Evolutionary conservation across 1,284 basidiomycete species (phyloP).

Genomic region (Fomitopsis schrenkii): DNA sequence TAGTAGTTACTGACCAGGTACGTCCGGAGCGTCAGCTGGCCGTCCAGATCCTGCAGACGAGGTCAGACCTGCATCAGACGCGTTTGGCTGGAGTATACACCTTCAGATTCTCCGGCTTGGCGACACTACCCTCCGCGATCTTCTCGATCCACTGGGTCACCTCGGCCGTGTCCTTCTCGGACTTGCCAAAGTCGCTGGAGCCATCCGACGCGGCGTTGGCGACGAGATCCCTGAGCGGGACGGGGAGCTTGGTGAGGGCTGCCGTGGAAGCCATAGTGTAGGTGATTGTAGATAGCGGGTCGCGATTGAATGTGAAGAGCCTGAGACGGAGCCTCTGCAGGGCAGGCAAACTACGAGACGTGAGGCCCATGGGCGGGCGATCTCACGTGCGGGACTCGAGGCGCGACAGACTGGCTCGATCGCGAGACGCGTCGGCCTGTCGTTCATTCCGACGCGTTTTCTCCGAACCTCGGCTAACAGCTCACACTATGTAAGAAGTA

Average conservation of each 20-base stretch:
- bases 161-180: conserved; percentile 59
- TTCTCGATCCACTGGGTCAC: conserved; percentile 69
- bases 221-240: conserved; percentile 58
- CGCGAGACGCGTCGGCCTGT: neutral
- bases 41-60: conserved; percentile 59
- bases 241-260: conserved; percentile 45
- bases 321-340: neutral
- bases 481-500: neutral
- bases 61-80: neutral
- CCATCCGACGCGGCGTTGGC: conserved; percentile 40
- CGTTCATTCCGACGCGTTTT: neutral
- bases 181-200: conserved; percentile 43
- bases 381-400: conserved; percentile 14
- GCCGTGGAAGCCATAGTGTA: conserved; percentile 57
- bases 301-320: neutral
- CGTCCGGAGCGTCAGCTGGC: conserved; percentile 71
- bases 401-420: neutral
- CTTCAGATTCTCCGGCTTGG: conserved; percentile 45
- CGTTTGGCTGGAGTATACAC: conserved; percentile 26
- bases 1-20: conserved; percentile 80
- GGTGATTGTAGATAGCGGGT: conserved; percentile 5
- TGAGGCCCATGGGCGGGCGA: conserved; percentile 16
- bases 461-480: neutral
- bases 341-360: conserved; percentile 15
- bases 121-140: conserved; percentile 47